Conservation (phyloP, 768 basidiomycete genomes). For the Suillus paluster region DNA sequence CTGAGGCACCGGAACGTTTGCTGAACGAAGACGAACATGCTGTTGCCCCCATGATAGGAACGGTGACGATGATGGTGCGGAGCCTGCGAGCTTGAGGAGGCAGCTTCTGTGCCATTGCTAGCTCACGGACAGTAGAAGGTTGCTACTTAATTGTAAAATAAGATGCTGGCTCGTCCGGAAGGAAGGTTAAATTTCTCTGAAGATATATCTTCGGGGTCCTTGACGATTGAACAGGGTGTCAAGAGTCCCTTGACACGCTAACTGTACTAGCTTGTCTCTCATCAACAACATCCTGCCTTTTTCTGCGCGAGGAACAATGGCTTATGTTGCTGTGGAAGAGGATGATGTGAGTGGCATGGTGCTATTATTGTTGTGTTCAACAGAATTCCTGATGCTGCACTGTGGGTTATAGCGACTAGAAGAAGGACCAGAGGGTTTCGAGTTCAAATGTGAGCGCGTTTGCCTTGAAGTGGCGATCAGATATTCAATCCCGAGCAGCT, state of each 20-base stretch:
- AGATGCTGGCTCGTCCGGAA: background rate
- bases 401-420: conserved; percentile 53
- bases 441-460: conserved; percentile 65
- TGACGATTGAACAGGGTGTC: background rate
- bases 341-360: conserved; percentile 59
- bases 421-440: conserved; percentile 69
- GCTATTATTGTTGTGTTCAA: background rate
- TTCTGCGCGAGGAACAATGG: conserved; percentile 44
- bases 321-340: conserved; percentile 72
- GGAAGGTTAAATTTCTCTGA: background rate
- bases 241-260: background rate
- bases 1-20: conserved; percentile 13
- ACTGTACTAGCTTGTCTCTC: background rate
- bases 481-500: conserved; percentile 40
- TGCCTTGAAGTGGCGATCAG: background rate
- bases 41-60: conserved; percentile 68
- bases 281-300: no score
- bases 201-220: conserved; percentile 1
- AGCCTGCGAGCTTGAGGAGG: conserved; percentile 50
- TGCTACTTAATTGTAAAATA: background rate
- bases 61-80: conserved; percentile 60
- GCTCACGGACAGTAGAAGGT: background rate
- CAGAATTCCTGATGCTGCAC: background rate
- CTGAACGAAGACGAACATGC: conserved; percentile 50
- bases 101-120: conserved; percentile 36